Evolutionary conservation across 2,329 filamentous ascomycete species (phyloP).

Genomic region (Aspergillus neotritici): DNA sequence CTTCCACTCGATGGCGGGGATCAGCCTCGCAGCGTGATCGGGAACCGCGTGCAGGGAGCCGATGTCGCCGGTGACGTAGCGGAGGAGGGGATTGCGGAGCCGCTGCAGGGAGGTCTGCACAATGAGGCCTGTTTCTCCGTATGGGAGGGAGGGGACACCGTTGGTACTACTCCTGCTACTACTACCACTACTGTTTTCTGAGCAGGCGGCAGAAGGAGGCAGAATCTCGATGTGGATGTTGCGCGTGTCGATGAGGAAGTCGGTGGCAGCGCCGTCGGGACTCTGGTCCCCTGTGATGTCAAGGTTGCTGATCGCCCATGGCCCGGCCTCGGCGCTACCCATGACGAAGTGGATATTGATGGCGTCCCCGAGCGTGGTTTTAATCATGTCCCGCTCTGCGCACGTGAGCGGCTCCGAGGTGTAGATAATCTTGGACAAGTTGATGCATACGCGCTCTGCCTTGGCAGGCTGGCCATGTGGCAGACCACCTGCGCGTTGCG

Average conservation of each 20-base stretch:
- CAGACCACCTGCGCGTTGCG: slow-evolving; percentile 26
- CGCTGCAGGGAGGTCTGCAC: slow-evolving; percentile 41
- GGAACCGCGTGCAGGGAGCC: slow-evolving; percentile 38
- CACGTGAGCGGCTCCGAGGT: slow-evolving; percentile 39
- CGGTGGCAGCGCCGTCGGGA: slow-evolving; percentile 12
- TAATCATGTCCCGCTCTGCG: slow-evolving; percentile 30
- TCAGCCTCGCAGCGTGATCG: background rate
- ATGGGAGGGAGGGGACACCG: slow-evolving; percentile 13
- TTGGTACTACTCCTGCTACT: too few relatives aligned
- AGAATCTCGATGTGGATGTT: slow-evolving; percentile 37
- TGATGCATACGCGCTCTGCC: slow-evolving; percentile 17
- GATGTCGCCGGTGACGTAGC: slow-evolving; percentile 42
- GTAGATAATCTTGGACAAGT: slow-evolving; percentile 41
- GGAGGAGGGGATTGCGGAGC: slow-evolving; percentile 41
- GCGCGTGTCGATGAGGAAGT: slow-evolving; percentile 39
- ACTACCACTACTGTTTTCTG: slow-evolving; percentile 7
- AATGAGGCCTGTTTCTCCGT: slow-evolving; percentile 35
- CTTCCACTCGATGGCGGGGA: slow-evolving; percentile 18
- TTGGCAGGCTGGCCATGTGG: slow-evolving; percentile 28
- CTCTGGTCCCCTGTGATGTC: slow-evolving; percentile 20
- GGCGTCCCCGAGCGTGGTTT: slow-evolving; percentile 20
- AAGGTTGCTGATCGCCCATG: slow-evolving; percentile 32
- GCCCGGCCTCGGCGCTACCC: slow-evolving; percentile 42
- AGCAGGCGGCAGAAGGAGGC: slow-evolving; percentile 12
- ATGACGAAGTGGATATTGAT: slow-evolving; percentile 38